Percentiles rank a stretch among this genome's conserved stretches.
Evolutionary conservation across 257 asterid species (phyloP).

Genomic region (Solanum pennellii): DNA sequence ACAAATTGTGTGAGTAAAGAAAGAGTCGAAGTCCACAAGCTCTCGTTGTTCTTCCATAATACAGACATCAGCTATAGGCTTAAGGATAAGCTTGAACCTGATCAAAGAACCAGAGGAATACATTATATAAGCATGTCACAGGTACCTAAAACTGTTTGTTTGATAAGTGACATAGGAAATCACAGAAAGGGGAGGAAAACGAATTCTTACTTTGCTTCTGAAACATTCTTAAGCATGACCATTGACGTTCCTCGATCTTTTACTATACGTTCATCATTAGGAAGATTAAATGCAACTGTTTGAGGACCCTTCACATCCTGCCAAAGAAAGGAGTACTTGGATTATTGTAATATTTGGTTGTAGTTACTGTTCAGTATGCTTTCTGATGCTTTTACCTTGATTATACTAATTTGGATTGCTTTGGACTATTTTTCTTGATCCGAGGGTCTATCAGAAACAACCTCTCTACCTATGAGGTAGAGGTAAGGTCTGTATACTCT

Average conservation of each 20-base stretch:
- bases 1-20: slow-evolving; percentile 89
- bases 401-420: background rate
- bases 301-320: slow-evolving; percentile 99
- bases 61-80: slow-evolving; percentile 77
- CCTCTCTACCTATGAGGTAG: background rate
- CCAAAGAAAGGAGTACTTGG: slow-evolving; percentile 2
- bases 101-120: slow-evolving; percentile 9
- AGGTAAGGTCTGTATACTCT: background rate
- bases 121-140: background rate
- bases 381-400: background rate
- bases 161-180: background rate
- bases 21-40: slow-evolving; percentile 75
- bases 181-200: background rate
- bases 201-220: slow-evolving; percentile 74
- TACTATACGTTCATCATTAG: slow-evolving; percentile 88
- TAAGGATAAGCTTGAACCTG: slow-evolving; percentile 91
- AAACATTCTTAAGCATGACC: slow-evolving; percentile 97
- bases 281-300: slow-evolving; percentile 96
- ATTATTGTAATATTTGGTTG: background rate
- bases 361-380: background rate
- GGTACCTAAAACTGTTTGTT: background rate
- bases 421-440: background rate
- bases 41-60: slow-evolving; percentile 50
- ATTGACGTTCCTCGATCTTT: slow-evolving; percentile 91
- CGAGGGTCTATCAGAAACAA: background rate